These are phyloP conservation scores for Megacollybia marginata DNA, from an alignment of 768 basidiomycete genomes.

Conservation along the genomic window DNA sequence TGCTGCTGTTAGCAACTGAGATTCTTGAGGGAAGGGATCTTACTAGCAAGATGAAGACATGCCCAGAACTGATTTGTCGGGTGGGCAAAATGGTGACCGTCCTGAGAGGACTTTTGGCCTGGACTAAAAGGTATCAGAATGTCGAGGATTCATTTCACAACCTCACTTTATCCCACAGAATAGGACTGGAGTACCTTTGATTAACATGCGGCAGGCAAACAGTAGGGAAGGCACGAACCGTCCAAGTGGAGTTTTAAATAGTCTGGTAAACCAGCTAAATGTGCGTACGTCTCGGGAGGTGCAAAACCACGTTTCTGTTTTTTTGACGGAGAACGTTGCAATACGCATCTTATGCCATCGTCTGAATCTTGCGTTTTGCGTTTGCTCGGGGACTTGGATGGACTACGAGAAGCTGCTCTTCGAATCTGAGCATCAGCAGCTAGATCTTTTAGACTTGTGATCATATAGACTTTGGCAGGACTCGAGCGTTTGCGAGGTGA, in stretches of 20 bases:
- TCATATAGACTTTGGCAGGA: no score
- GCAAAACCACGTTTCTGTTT: conserved; percentile 38
- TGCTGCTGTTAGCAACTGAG: not conserved
- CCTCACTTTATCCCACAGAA: conserved; percentile 83
- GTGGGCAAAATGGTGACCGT: conserved; percentile 75
- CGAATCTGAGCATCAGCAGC: no score
- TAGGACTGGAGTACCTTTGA: conserved; percentile 38
- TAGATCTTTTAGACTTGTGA: no score
- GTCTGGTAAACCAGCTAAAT: conserved; percentile 47
- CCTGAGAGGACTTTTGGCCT: conserved; percentile 56
- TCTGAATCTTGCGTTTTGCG: no score
- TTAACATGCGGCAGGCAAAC: not conserved
- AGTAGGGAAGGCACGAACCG: conserved; percentile 32
- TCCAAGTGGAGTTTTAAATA: conserved; percentile 46
- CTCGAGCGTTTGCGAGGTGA: no score
- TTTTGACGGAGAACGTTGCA: conserved; percentile 17
- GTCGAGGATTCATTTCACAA: not conserved
- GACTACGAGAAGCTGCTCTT: no score
- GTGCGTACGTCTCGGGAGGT: conserved; percentile 42
- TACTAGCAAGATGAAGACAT: conserved; percentile 62
- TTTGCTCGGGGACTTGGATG: no score
- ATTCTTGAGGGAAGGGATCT: conserved; percentile 1
- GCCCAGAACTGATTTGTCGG: conserved; percentile 81
- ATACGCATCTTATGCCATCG: no score
- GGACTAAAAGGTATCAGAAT: conserved; percentile 34